These are phyloP conservation scores for Tulasnella sp. DNA, from an alignment of 768 basidiomycete species.

Conservation along the genomic window DNA sequence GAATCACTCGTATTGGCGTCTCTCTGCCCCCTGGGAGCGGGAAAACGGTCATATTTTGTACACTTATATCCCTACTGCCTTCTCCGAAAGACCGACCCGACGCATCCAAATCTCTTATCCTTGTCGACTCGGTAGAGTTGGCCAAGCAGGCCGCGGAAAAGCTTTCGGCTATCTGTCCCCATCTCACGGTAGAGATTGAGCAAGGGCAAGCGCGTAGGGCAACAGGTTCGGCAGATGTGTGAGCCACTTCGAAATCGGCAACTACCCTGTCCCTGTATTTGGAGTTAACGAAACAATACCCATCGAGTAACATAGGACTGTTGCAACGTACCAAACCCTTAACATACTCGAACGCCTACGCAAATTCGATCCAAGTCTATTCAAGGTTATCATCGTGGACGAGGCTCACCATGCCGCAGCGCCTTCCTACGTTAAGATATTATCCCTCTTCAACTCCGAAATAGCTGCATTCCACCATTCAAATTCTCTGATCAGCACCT, in stretches of 20 bases:
- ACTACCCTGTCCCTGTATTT: too few species aligned
- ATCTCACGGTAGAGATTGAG: slow-evolving; percentile 87
- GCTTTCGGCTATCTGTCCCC: slow-evolving; percentile 66
- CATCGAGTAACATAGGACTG: too few species aligned
- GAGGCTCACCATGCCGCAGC: slow-evolving; percentile 97
- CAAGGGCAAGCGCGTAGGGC: slow-evolving; percentile 78
- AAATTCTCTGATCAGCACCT: slow-evolving; percentile 35
- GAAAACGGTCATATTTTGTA: neutral
- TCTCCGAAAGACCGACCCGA: slow-evolving; percentile 38
- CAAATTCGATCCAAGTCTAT: slow-evolving; percentile 69
- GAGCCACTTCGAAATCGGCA: too few species aligned
- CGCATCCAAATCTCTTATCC: slow-evolving; percentile 68
- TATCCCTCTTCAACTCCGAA: slow-evolving; percentile 75
- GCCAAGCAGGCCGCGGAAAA: slow-evolving; percentile 83
- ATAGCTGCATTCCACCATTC: slow-evolving; percentile 44
- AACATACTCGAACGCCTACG: slow-evolving; percentile 62
- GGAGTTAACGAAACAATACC: too few species aligned
- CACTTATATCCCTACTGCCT: neutral
- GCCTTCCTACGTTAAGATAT: slow-evolving; percentile 82
- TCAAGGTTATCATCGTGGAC: slow-evolving; percentile 84
- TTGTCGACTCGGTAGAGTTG: slow-evolving; percentile 89
- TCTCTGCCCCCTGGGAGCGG: neutral
- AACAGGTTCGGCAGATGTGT: slow-evolving; percentile 85
- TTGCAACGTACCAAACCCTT: slow-evolving; percentile 89
- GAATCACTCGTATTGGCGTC: neutral